Conservation (phyloP, 768 basidiomycete species). For the Lactarius sanguifluus region DNA sequence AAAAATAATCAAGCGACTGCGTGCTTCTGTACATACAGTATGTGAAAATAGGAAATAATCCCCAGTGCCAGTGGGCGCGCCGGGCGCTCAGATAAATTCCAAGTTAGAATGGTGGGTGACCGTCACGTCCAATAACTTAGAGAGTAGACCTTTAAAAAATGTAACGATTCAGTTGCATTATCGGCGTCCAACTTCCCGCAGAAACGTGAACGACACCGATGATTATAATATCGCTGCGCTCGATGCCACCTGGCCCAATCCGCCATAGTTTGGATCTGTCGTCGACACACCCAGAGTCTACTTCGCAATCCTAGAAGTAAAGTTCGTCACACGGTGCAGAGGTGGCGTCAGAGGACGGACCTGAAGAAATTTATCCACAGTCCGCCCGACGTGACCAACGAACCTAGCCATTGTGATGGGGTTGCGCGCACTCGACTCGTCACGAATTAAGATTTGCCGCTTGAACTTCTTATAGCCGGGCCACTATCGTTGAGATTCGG, state of each 20-base stretch:
- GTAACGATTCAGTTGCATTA: slow-evolving; percentile 5
- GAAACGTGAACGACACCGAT: background rate
- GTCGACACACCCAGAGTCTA: background rate
- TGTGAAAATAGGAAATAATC: too few species aligned
- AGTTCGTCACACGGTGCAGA: background rate
- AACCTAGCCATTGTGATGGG: slow-evolving; percentile 6
- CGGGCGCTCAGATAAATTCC: too few species aligned
- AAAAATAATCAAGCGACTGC: too few species aligned
- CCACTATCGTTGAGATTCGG: background rate
- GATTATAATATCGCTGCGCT: background rate
- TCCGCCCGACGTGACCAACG: background rate
- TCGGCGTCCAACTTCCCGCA: slow-evolving; percentile 1
- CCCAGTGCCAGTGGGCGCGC: too few species aligned
- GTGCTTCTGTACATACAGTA: too few species aligned
- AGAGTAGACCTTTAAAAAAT: background rate
- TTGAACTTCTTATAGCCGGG: slow-evolving; percentile 1
- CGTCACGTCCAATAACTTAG: background rate
- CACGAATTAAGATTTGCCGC: slow-evolving; percentile 5
- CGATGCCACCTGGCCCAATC: background rate
- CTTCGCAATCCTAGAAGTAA: background rate
- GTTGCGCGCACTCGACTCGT: background rate
- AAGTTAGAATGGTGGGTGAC: too few species aligned
- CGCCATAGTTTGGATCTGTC: background rate
- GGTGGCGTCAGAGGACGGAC: background rate
- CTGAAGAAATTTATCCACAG: background rate